Evolutionary conservation across 2,329 filamentous ascomycete species (phyloP), one percentile per base, ranked within the genome.

Genomic region (Hypomyces rosellus): DNA sequence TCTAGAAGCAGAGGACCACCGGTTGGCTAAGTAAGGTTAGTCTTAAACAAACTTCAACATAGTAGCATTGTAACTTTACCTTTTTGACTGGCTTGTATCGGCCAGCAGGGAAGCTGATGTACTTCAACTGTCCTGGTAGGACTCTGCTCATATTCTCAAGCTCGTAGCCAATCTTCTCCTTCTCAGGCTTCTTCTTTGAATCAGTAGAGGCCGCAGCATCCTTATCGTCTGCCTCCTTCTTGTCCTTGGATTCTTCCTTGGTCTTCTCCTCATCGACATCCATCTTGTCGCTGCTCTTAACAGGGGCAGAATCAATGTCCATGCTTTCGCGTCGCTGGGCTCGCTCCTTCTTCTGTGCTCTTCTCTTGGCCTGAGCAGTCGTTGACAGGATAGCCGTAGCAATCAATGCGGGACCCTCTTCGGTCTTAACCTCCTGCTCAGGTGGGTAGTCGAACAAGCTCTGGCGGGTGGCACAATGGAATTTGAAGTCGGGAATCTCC

Each of bases 381-480:
- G 95, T 99, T 2, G 92, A 97, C 15, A 99, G 76, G 40, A 99
- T 89, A 20, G 95, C 93, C 9, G 93, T 96, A 59, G 95, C 93
- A 58, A 99, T 89, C 69, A 96, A 83, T 54, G 95, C 89, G 0
- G 91, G 91, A 0, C 89, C 89, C 66, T 97, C 92, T 63, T 97
- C 92, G 1, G 88, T 73, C 78, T 97, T 97, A 63, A 95, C 85
- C 67, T 97, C 91, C 61, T 95, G 89, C 70, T 97, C 92, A 1
- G 93, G 95, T 34, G 93, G 93, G 64, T 99, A 99, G 70, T 99
- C 93, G 64, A 99, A 99, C 59, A 96, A 80, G 67, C 91, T 97
- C 48, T 92, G 92, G 52, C 90, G 84, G 11, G 92, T 95, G 60
- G 93, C 91, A 71, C 89, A 95, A 77, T 96, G 84, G 75, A 96